phyloP scores from a whole-genome alignment of 148 eudicot species.

The Rhododendron henanense region DNA sequence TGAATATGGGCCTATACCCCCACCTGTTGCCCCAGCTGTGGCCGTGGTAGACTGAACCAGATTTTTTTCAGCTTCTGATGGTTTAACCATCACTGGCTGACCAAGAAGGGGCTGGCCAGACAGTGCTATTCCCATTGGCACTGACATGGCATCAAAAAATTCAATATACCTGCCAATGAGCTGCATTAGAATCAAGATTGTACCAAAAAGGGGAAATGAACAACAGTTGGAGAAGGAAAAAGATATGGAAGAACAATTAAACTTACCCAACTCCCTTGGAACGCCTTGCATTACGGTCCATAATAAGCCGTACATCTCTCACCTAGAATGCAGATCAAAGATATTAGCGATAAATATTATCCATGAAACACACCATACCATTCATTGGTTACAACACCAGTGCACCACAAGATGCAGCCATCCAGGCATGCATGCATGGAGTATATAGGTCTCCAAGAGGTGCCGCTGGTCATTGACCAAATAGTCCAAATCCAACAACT shows the following conservation, averaged over 20 bases:
- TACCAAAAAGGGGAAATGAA: not conserved
- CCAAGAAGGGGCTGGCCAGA: constrained; percentile 91
- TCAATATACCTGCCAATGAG: constrained; percentile 66
- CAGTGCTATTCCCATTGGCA: constrained; percentile 95
- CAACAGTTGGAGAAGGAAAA: constrained; percentile 1
- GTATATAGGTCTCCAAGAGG: not conserved
- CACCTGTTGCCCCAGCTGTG: constrained; percentile 47
- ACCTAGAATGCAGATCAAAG: constrained; percentile 42
- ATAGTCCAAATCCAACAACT: not conserved
- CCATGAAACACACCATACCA: not conserved
- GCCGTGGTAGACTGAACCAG: constrained; percentile 69
- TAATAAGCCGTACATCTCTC: constrained; percentile 84
- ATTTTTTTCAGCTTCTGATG: constrained; percentile 97
- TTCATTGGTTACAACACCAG: not conserved
- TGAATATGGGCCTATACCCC: constrained; percentile 44
- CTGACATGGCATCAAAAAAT: constrained; percentile 88
- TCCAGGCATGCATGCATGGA: not conserved
- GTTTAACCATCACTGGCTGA: constrained; percentile 91
- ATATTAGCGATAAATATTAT: not conserved
- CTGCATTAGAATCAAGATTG: not conserved
- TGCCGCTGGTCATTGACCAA: not conserved
- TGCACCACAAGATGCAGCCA: not conserved
- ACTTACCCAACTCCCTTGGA: constrained; percentile 90
- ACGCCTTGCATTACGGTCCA: constrained; percentile 84
- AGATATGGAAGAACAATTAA: not conserved